Base-by-base conservation (phyloP, 129 eudicot species). In the Kitagawia praeruptora region DNA sequence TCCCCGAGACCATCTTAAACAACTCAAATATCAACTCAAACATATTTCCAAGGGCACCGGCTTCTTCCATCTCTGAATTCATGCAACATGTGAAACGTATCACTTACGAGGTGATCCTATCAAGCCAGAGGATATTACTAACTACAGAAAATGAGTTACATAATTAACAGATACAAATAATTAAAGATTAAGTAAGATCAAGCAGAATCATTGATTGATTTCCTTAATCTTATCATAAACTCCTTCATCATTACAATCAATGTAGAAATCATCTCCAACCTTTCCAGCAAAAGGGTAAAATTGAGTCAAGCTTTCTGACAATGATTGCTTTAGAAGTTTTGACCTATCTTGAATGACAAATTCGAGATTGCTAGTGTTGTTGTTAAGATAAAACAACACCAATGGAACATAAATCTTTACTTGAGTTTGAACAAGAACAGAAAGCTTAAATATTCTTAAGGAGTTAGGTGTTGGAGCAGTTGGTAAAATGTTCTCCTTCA, bases 201-300 rank as follows among this genome's bases (percentile, higher is more conserved):
- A n/a, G n/a, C n/a, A n/a, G n/a, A n/a, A n/a, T n/a, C n/a, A n/a
- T n/a, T n/a, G n/a, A n/a, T n/a, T n/a, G n/a, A n/a, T n/a, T n/a
- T n/a, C n/a, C n/a, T n/a, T n/a, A n/a, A n/a, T n/a, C n/a, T n/a
- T n/a, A n/a, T n/a, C n/a, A n/a, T 9, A 1, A n/a, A 42, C 75
- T 8, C 81, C 81, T 27, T 42, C 75, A 27, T 78, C 80, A 41
- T 77, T 58, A 27, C 81, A 63, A 25, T 41, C 28, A 18, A 76
- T 76, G 42, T 23, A 15, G 7, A 13, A 19, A n/a, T 23, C 23
- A 46, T 56, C 38, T 14, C 3, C 14, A 12, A 54, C 18, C 21
- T 21, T 58, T n/a, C 80, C 53, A 48, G 80, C 80, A 38, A 77
- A 58, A n/a, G 80, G 80, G 54, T 77, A 77, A 23, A 21, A 77